Base-by-base conservation (phyloP, 768 basidiomycete genomes). In the Leucocoprinus sp. region DNA sequence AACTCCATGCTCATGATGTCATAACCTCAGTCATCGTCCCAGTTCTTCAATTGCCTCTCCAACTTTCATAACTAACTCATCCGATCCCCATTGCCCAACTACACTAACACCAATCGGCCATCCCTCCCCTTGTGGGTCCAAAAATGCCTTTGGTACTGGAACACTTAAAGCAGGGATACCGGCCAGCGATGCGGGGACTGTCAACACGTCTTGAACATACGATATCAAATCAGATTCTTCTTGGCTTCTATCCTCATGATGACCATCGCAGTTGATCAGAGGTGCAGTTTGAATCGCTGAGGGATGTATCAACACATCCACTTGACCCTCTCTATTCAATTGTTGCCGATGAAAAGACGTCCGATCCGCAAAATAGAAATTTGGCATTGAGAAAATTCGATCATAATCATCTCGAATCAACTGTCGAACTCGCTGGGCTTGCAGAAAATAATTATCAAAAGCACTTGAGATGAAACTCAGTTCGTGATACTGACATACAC, bases 391-490 rank as follows among this genome's bases (percentile, higher is more conserved):
- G 64, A 97, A 93, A 27, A 83, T 74, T 1, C 58, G 55, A 56
- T 82, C 66, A 54, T 93, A 93, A 55, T 97, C 93, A 4, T 70
- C 55, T 48, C 77, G 75, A 42, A 99, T 68, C 6, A 75, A 64
- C 40, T 74, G 71, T 1, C 95, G 81, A 8, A 97, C 76, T 24
- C 80, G 74, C 51, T 91, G 84, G 0, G 95, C 93, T 66, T 95
- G 91, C 4, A 98, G 71, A 60, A 92, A 99, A 61, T 95, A 97
- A 57, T 95, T 97, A 64, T 97, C 86, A 57, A 93, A 97, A n/a
- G 92, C 92, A 47, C 92, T 97, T n/a, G n/a, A n/a, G 44, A 3
- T 38, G 14, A 8, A 29, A 14, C 34, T 15, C 34, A 29, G 5
- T 12, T 12, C 15, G 31, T 26, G 6, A 15, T 26, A 34, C 3